Evolutionary conservation across 257 asterid genomes (phyloP).

Genomic region (Prunella vulgaris): DNA sequence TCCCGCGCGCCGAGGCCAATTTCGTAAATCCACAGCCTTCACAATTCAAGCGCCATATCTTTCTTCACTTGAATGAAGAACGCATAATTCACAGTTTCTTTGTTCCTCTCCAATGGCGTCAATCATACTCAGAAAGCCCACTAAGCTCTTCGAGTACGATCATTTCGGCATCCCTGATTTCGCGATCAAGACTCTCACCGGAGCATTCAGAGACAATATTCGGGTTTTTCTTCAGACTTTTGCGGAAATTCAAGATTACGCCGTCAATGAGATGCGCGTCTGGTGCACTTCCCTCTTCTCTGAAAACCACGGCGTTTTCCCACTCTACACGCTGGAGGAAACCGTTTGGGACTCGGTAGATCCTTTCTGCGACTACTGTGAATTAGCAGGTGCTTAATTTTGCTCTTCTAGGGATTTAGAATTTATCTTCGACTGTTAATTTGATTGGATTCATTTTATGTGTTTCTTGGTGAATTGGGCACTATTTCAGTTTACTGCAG

Average conservation of each 20-base stretch:
- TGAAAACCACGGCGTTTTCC: constrained; percentile 39
- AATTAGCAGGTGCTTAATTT: constrained; percentile 43
- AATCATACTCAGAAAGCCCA: constrained; percentile 27
- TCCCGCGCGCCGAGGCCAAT: constrained; percentile 33
- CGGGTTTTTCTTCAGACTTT: constrained; percentile 45
- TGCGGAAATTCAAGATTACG: constrained; percentile 41
- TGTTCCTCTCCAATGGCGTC: constrained; percentile 50
- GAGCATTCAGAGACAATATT: constrained; percentile 57
- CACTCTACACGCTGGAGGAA: constrained; percentile 62
- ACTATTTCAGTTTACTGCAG: too few species aligned
- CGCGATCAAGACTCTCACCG: constrained; percentile 24
- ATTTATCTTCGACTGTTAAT: not conserved
- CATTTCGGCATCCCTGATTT: constrained; percentile 28
- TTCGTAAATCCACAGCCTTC: constrained; percentile 10
- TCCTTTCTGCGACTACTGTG: constrained; percentile 66
- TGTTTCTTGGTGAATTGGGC: not conserved
- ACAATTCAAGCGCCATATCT: constrained; percentile 44
- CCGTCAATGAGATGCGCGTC: constrained; percentile 44
- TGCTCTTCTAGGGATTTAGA: not conserved
- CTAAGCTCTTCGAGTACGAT: constrained; percentile 40
- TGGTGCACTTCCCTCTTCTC: constrained; percentile 48
- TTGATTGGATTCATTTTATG: not conserved
- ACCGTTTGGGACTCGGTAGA: constrained; percentile 40
- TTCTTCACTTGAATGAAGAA: constrained; percentile 22
- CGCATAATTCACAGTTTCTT: constrained; percentile 17